Conservation (phyloP, 495 filamentous ascomycete genomes). For the Sphaerosporella brunnea region DNA sequence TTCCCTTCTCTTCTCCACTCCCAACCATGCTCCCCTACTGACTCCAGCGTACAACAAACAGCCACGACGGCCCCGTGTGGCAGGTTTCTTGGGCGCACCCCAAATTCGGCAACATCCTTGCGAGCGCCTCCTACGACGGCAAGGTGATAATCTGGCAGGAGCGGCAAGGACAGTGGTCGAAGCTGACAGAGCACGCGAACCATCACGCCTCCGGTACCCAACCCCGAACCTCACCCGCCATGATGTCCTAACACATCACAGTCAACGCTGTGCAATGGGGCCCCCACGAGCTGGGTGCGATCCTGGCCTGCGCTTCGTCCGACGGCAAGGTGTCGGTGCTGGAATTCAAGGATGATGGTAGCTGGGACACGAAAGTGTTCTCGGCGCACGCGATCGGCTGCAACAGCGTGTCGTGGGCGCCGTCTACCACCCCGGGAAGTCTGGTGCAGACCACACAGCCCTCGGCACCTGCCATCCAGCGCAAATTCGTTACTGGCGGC, state of each 20-base stretch:
- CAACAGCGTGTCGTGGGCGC: conserved; percentile 91
- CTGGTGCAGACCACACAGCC: conserved; percentile 42
- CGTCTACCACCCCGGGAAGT: conserved; percentile 58
- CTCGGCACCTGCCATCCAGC: conserved; percentile 40
- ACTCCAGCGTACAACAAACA: too few relatives aligned
- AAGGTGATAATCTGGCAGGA: conserved; percentile 98
- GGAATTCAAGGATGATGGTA: conserved; percentile 85
- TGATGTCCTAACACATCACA: conserved; percentile 8
- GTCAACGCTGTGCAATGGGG: conserved; percentile 95
- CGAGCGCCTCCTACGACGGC: conserved; percentile 84
- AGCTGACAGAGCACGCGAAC: conserved; percentile 22
- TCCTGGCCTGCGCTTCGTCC: conserved; percentile 82
- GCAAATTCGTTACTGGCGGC: conserved; percentile 83
- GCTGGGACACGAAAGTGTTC: conserved; percentile 69
- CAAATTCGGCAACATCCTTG: conserved; percentile 95
- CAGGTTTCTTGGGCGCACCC: conserved; percentile 95
- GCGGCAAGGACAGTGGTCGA: conserved; percentile 27
- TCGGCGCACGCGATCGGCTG: conserved; percentile 81
- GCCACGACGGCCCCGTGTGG: conserved; percentile 92
- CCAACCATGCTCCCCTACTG: background rate
- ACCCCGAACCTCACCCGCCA: background rate
- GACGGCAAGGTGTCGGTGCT: conserved; percentile 86
- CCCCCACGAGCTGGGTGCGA: conserved; percentile 87
- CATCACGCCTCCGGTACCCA: conserved; percentile 24
- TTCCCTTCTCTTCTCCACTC: background rate